These are phyloP conservation scores for Russula dissimulans DNA, from an alignment of 768 basidiomycete species.

Conservation along the genomic window DNA sequence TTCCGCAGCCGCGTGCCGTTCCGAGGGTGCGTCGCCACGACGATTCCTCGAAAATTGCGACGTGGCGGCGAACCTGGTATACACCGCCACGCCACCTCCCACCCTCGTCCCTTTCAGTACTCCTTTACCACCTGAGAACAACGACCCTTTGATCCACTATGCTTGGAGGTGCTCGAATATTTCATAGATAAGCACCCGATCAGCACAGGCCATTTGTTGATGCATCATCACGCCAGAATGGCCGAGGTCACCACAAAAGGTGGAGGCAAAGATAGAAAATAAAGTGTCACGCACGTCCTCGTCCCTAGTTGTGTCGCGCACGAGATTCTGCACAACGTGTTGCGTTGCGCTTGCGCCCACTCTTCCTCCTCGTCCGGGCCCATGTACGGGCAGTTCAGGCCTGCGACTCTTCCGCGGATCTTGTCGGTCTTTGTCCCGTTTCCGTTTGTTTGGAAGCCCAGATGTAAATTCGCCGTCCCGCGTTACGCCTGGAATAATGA, in stretches of 20 bases:
- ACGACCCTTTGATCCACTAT: not conserved
- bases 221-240: not conserved
- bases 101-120: not conserved
- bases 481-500: conserved; percentile 85
- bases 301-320: conserved; percentile 82
- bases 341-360: conserved; percentile 97
- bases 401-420: conserved; percentile 88
- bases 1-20: not conserved
- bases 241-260: conserved; percentile 9
- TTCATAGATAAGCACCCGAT: conserved; percentile 2
- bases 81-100: not conserved
- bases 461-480: conserved; percentile 64
- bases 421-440: conserved; percentile 78
- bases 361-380: conserved; percentile 87
- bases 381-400: conserved; percentile 87
- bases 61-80: conserved; percentile 1
- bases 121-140: not conserved
- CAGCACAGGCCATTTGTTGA: not conserved
- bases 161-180: not conserved
- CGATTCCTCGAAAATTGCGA: conserved; percentile 11
- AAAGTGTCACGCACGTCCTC: conserved; percentile 74
- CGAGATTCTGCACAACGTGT: conserved; percentile 91
- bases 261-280: conserved; percentile 16
- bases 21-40: conserved; percentile 13
- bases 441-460: conserved; percentile 61